A percentile compares a stretch with the other conserved stretches of the same genome.
phyloP scores from a whole-genome alignment of 345 rosid species.

The Excoecaria agallocha region DNA sequence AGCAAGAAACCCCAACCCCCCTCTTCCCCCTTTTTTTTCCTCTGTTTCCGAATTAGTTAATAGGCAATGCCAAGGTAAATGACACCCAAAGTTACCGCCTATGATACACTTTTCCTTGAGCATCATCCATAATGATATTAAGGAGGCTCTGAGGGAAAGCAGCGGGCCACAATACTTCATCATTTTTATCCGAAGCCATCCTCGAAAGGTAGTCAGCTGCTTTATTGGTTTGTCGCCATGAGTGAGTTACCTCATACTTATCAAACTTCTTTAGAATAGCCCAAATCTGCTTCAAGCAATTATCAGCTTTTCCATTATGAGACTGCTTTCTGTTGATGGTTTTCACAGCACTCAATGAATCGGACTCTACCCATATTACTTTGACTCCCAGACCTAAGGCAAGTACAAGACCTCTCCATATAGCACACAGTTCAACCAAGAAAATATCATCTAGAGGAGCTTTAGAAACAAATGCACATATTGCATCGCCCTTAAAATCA shows the following conservation, averaged over 20 bases:
- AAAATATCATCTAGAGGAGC: constrained; percentile 28
- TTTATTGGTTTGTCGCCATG: constrained; percentile 40
- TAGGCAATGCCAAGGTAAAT: background rate
- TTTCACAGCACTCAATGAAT: constrained; percentile 38
- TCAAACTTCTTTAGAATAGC: constrained; percentile 27
- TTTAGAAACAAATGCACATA: constrained; percentile 40
- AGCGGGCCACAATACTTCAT: constrained; percentile 33
- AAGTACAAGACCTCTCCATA: constrained; percentile 44
- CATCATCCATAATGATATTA: constrained; percentile 35
- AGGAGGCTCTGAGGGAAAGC: constrained; percentile 32
- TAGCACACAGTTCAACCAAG: constrained; percentile 40
- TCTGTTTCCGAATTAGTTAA: too few species aligned
- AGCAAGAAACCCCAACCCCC: too few species aligned
- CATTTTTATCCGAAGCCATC: constrained; percentile 25
- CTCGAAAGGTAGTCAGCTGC: constrained; percentile 40
- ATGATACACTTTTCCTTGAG: constrained; percentile 25
- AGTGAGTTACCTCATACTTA: constrained; percentile 23
- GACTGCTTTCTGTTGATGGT: constrained; percentile 33
- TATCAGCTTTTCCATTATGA: constrained; percentile 21
- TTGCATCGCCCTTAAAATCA: constrained; percentile 27
- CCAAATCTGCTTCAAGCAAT: constrained; percentile 32
- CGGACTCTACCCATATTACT: constrained; percentile 43
- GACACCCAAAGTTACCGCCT: constrained; percentile 18
- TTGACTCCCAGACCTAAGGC: constrained; percentile 27
- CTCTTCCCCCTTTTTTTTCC: too few species aligned